Percentiles rank a stretch among this genome's conserved stretches.
These are phyloP conservation scores for Ganoderma sp. DNA, from an alignment of 1,284 basidiomycete species.

Conservation along the genomic window DNA sequence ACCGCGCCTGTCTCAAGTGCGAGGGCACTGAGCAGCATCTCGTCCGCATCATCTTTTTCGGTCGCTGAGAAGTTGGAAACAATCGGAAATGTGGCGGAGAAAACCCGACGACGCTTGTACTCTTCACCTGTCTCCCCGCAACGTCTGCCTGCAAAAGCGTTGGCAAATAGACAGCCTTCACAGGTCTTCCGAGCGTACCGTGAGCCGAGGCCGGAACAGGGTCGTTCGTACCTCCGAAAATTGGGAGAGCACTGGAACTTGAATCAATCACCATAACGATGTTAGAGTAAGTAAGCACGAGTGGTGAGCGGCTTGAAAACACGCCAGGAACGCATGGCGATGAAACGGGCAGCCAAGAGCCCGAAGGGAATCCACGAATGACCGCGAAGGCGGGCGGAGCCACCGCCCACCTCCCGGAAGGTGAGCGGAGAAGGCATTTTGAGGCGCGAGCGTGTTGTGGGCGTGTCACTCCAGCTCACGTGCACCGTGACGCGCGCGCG, in stretches of 20 bases:
- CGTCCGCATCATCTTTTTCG: not conserved
- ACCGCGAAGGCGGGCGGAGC: not conserved
- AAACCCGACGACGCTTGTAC: not conserved
- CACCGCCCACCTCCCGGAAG: slow-evolving; percentile 5
- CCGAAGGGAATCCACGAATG: not conserved
- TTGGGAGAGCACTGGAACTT: not conserved
- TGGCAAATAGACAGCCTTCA: not conserved
- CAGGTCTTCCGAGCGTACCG: not conserved
- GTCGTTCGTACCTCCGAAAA: slow-evolving; percentile 1
- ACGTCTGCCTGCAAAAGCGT: not conserved
- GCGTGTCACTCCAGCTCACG: slow-evolving; percentile 30
- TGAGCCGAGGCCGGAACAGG: not conserved
- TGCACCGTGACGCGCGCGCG: slow-evolving; percentile 29
- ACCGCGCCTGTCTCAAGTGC: not conserved
- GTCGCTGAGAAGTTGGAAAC: not conserved
- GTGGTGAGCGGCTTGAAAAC: not conserved
- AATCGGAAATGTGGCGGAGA: not conserved
- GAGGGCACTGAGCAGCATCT: not conserved
- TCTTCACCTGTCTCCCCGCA: slow-evolving; percentile 1
- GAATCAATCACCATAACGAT: slow-evolving; percentile 25
- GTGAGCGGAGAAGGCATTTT: slow-evolving; percentile 7
- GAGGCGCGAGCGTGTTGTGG: slow-evolving; percentile 14
- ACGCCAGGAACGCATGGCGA: not conserved
- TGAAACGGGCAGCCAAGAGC: not conserved
- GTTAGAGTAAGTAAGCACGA: not conserved